Conservation (phyloP, 225 moss, liverwort and hornwort genomes). For the Climacium dendroides region DNA sequence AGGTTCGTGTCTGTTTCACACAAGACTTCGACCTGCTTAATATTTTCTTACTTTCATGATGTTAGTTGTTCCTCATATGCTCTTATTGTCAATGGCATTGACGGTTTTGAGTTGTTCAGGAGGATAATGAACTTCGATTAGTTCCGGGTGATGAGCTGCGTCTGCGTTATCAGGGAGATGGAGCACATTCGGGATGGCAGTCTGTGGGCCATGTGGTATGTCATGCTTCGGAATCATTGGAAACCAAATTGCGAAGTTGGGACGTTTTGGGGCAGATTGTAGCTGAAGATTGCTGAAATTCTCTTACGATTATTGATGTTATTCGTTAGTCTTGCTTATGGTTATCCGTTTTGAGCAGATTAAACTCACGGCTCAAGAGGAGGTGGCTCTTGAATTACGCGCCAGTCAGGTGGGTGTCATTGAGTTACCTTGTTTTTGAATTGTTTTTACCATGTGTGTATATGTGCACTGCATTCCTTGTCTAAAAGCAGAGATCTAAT, state of each 20-base stretch:
- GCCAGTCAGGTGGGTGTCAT: constrained; percentile 62
- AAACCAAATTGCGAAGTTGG: neutral
- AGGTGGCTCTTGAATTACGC: constrained; percentile 91
- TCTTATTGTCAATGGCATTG: neutral
- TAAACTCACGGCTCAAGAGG: constrained; percentile 93
- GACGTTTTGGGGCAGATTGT: neutral
- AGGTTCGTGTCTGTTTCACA: constrained; percentile 30
- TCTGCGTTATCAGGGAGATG: constrained; percentile 77
- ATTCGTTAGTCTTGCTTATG: neutral
- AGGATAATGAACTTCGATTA: constrained; percentile 91
- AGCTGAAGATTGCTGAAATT: neutral
- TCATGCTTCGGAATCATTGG: neutral
- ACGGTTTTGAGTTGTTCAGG: constrained; percentile 27
- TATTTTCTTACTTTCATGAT: neutral
- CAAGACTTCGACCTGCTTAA: neutral
- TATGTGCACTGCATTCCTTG: neutral
- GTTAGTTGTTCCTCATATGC: neutral
- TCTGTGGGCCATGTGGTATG: constrained; percentile 97
- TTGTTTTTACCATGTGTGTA: neutral
- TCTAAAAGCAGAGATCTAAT: neutral
- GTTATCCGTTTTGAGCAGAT: constrained; percentile 35
- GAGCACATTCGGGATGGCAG: constrained; percentile 91
- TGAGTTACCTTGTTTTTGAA: neutral
- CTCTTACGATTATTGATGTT: neutral
- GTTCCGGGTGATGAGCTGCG: constrained; percentile 96